phyloP scores from a whole-genome alignment of 805 yeast genomes.

The Candida patagonica region DNA sequence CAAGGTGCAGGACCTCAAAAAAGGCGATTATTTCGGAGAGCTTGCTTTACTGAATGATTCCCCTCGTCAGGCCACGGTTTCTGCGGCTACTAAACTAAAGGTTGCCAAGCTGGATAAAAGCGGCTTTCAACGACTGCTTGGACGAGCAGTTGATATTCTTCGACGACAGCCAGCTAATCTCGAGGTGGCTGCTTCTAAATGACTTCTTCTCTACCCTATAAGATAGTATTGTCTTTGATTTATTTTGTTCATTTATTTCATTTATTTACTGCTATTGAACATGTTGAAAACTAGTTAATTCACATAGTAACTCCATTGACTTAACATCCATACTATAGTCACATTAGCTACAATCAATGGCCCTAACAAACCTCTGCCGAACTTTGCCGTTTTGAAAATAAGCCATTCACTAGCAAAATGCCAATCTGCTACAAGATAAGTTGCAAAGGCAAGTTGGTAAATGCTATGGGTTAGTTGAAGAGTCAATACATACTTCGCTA shows the following conservation, averaged over 20 bases:
- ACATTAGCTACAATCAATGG: constrained; percentile 75
- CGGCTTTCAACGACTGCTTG: constrained; percentile 88
- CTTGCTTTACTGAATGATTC: constrained; percentile 83
- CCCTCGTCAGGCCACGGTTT: constrained; percentile 92
- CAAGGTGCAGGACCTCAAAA: constrained; percentile 40
- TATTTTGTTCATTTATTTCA: neutral
- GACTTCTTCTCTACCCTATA: neutral
- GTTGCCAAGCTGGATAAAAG: constrained; percentile 89
- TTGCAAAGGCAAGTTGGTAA: constrained; percentile 68
- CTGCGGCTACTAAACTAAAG: constrained; percentile 62
- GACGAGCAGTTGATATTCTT: constrained; percentile 86
- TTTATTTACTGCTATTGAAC: neutral
- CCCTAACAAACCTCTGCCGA: constrained; percentile 83
- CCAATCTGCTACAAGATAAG: constrained; percentile 70
- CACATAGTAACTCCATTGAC: constrained; percentile 54
- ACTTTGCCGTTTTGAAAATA: constrained; percentile 63
- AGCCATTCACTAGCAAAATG: constrained; percentile 85
- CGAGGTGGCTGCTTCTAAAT: too few relatives aligned
- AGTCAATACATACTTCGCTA: neutral
- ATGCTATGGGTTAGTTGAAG: constrained; percentile 27
- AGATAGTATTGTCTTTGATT: neutral
- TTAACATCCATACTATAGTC: constrained; percentile 72
- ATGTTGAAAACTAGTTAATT: neutral
- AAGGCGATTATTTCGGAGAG: constrained; percentile 96
- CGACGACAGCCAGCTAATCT: constrained; percentile 78